Percentiles rank a stretch among this genome's conserved stretches.
These are phyloP conservation scores for Nemania serpens DNA, from an alignment of 2,329 filamentous ascomycete species.

Conservation along the genomic window DNA sequence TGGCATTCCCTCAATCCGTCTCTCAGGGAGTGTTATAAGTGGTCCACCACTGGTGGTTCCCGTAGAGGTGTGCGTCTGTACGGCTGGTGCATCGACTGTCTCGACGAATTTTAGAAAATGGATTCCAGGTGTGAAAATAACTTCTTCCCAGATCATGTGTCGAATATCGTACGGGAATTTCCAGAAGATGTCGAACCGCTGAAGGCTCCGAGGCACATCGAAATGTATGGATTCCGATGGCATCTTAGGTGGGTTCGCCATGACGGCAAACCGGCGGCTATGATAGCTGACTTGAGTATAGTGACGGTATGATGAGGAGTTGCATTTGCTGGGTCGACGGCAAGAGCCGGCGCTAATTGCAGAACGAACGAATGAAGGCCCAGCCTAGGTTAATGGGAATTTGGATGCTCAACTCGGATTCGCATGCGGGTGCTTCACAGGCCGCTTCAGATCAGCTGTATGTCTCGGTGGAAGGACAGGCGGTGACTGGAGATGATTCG, in stretches of 20 bases:
- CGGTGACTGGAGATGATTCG: neutral
- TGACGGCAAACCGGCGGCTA: constrained; percentile 6
- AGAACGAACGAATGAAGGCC: neutral
- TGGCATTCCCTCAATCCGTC: neutral
- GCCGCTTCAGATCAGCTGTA: neutral
- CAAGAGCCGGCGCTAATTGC: neutral
- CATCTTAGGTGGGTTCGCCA: constrained; percentile 5
- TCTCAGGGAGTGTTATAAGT: neutral
- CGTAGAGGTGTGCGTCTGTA: neutral
- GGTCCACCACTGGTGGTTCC: constrained; percentile 5
- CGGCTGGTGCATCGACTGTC: constrained; percentile 4
- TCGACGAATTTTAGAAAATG: constrained; percentile 40
- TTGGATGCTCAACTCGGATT: neutral
- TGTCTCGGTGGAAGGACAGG: neutral
- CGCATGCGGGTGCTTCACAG: neutral
- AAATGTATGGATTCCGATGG: constrained; percentile 28
- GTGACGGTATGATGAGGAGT: neutral
- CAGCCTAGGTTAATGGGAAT: neutral
- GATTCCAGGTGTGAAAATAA: constrained; percentile 39
- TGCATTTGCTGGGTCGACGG: neutral
- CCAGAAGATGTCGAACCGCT: constrained; percentile 35
- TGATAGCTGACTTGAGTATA: neutral
- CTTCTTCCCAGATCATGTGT: constrained; percentile 36
- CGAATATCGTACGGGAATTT: constrained; percentile 39
- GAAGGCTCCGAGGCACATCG: constrained; percentile 29